Evolutionary conservation across 139 green algal genomes (phyloP).

Genomic region (Asterochloris erici): DNA sequence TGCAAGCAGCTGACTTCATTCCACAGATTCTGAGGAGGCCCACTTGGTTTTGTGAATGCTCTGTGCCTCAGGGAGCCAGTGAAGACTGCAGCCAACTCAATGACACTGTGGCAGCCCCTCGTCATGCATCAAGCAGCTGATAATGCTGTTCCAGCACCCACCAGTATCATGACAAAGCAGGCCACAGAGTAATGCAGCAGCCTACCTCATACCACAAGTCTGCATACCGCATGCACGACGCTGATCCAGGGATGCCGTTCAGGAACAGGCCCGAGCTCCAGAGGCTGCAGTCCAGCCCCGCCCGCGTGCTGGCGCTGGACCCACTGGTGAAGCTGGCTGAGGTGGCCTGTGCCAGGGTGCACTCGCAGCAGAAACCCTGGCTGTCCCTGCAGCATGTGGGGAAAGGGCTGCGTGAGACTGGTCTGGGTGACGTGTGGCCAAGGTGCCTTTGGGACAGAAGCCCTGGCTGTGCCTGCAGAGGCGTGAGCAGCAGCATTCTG

Average conservation of each 20-base stretch:
- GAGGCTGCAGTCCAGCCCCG: constrained; percentile 70
- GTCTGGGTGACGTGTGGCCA: no score
- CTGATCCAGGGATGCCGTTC: constrained; percentile 38
- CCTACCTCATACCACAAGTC: constrained; percentile 63
- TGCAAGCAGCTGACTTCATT: no score
- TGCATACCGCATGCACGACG: constrained; percentile 72
- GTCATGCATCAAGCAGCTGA: no score
- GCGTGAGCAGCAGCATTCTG: no score
- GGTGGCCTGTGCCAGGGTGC: constrained; percentile 38
- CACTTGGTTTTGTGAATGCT: no score
- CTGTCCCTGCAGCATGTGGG: constrained; percentile 42
- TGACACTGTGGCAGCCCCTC: no score
- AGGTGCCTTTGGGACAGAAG: no score
- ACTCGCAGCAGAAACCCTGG: constrained; percentile 81
- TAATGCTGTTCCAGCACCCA: neutral
- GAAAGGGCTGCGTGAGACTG: no score
- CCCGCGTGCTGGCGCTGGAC: constrained; percentile 35
- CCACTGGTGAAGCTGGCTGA: neutral
- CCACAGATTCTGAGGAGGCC: no score
- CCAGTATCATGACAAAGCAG: neutral
- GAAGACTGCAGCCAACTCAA: no score
- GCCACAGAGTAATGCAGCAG: neutral
- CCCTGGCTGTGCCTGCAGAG: no score
- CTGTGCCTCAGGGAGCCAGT: no score
- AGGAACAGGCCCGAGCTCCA: constrained; percentile 45